Evolutionary conservation across 2,329 filamentous ascomycete genomes (phyloP).

Genomic region (Fusarium sp.): DNA sequence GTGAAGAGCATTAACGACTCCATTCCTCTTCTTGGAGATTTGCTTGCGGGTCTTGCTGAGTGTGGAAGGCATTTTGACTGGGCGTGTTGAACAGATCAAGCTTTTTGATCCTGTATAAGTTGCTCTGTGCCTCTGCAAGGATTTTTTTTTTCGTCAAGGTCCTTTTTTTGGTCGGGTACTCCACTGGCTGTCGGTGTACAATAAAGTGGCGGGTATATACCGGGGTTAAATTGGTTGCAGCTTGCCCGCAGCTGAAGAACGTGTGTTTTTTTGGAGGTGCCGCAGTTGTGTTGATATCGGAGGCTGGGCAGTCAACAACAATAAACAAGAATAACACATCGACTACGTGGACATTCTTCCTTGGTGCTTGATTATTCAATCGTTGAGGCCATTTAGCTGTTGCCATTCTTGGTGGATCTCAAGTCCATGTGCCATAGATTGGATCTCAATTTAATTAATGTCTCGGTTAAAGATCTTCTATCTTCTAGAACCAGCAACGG

Average conservation of each 20-base stretch:
- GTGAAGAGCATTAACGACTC: conserved; percentile 77
- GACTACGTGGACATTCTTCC: not conserved
- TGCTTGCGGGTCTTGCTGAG: conserved; percentile 87
- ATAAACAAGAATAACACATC: not conserved
- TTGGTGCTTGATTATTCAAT: not conserved
- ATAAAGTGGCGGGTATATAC: conserved; percentile 26
- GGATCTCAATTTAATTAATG: not conserved
- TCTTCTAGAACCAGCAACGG: not conserved
- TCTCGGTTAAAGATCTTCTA: not conserved
- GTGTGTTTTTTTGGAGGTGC: not conserved
- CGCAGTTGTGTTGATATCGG: not conserved
- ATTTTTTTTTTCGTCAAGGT: conserved; percentile 28
- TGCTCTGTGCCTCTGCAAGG: conserved; percentile 17
- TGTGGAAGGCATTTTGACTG: conserved; percentile 73
- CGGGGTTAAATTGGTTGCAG: conserved; percentile 7
- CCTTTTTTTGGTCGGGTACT: conserved; percentile 9
- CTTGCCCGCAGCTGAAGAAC: conserved; percentile 10
- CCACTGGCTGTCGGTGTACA: conserved; percentile 13
- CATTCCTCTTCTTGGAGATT: conserved; percentile 85
- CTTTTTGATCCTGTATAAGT: conserved; percentile 17
- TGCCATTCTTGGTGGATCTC: not conserved
- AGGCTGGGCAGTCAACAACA: not conserved
- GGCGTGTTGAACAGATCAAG: not conserved
- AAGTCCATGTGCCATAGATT: not conserved
- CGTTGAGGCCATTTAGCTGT: not conserved